Conservation (phyloP, 306 rosid genomes). For the Albizia julibrissin region DNA sequence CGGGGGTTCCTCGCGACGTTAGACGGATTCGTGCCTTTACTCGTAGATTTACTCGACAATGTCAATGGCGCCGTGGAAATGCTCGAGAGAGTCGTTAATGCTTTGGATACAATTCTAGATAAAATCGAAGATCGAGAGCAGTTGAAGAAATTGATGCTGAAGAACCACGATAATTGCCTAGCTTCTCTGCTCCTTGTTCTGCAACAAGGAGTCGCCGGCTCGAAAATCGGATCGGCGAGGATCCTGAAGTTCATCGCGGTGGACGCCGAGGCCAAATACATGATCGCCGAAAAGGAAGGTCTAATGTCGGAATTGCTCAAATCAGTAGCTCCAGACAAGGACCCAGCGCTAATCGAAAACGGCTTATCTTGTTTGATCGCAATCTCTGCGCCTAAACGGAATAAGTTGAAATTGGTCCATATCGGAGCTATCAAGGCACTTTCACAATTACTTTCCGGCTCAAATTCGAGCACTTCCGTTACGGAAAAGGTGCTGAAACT, state of each 20-base stretch:
- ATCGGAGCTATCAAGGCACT: conserved; percentile 51
- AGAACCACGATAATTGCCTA: conserved; percentile 39
- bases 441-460: conserved; percentile 42
- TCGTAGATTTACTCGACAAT: conserved; percentile 57
- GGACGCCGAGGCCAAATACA: conserved; percentile 51
- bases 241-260: conserved; percentile 50
- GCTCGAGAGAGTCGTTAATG: conserved; percentile 43
- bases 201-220: conserved; percentile 44
- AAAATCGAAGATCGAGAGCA: conserved; percentile 43
- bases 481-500: conserved; percentile 65
- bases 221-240: conserved; percentile 56
- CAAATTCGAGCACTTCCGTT: conserved; percentile 34
- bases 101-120: conserved; percentile 39
- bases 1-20: conserved; percentile 46
- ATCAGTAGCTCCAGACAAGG: conserved; percentile 46
- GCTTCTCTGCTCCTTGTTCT: conserved; percentile 57
- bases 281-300: conserved; percentile 60
- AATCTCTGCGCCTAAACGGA: conserved; percentile 52
- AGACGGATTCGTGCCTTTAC: conserved; percentile 40
- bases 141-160: conserved; percentile 38
- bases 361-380: conserved; percentile 53
- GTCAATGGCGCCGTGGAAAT: conserved; percentile 41
- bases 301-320: conserved; percentile 50
- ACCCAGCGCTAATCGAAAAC: conserved; percentile 50
- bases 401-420: conserved; percentile 46